These are phyloP conservation scores for Lizonia empirigonia DNA, from an alignment of 2,329 filamentous ascomycete genomes.

Conservation along the genomic window DNA sequence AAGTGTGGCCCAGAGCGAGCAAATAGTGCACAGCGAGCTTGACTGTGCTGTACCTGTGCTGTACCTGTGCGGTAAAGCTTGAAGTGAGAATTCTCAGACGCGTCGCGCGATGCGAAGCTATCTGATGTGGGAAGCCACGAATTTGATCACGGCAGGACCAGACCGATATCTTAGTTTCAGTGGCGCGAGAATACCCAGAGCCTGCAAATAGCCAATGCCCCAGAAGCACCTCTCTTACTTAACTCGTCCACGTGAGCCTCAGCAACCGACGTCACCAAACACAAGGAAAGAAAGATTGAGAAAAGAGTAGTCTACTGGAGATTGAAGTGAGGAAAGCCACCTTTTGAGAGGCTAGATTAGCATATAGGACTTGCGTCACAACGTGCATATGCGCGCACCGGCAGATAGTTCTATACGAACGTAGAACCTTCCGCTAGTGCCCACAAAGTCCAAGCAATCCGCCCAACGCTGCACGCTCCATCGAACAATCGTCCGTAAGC, in stretches of 20 bases:
- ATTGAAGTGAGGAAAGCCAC: constrained; percentile 28
- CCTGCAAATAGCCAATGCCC: too few relatives aligned
- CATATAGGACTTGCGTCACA: constrained; percentile 21
- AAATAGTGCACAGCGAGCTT: not conserved
- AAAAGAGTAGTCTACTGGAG: constrained; percentile 17
- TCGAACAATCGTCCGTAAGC: constrained; percentile 4
- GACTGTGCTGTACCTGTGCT: not conserved
- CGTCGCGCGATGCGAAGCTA: not conserved
- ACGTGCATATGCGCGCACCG: constrained; percentile 2
- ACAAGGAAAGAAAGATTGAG: constrained; percentile 34
- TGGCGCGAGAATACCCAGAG: not conserved
- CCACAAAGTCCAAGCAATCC: constrained; percentile 27
- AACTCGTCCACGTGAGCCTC: not conserved
- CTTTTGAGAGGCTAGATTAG: constrained; percentile 30
- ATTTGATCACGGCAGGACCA: not conserved
- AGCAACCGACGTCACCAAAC: not conserved
- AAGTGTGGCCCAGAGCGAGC: not conserved
- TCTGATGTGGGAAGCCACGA: not conserved
- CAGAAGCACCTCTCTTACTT: not conserved
- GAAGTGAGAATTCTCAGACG: not conserved
- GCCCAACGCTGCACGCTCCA: constrained; percentile 8
- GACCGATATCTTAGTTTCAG: not conserved
- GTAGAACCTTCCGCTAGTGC: constrained; percentile 23
- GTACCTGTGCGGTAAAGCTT: not conserved
- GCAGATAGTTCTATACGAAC: constrained; percentile 1